Evolutionary conservation across 1,284 basidiomycete genomes (phyloP).

Genomic region (Sanghuangporus sanghuang): DNA sequence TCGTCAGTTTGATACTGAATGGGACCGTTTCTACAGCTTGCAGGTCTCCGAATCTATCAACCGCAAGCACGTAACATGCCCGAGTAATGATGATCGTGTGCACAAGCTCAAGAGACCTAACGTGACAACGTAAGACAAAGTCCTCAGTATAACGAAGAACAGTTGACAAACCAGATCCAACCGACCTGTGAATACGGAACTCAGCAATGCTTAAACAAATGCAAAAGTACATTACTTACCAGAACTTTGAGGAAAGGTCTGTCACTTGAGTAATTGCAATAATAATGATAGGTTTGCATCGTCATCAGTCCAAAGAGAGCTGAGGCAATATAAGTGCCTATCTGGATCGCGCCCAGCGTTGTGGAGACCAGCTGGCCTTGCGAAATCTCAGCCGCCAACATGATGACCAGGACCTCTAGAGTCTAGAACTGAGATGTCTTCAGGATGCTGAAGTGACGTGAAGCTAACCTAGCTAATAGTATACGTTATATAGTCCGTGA

Average conservation of each 20-base stretch:
- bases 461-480: too few relatives aligned
- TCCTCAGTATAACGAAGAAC: neutral
- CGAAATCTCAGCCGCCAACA: too few relatives aligned
- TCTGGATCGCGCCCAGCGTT: neutral
- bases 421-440: too few relatives aligned
- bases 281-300: conserved; percentile 5
- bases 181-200: neutral
- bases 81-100: conserved; percentile 1
- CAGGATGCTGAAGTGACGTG: too few relatives aligned
- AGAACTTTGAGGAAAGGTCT: neutral
- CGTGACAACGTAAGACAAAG: neutral
- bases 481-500: too few relatives aligned
- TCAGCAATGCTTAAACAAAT: neutral
- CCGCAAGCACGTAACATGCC: neutral
- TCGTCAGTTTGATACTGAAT: neutral
- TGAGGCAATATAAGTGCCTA: neutral
- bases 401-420: too few relatives aligned
- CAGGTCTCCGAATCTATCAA: neutral
- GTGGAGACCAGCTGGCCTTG: neutral
- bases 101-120: neutral
- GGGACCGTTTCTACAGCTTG: neutral
- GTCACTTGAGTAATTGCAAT: neutral
- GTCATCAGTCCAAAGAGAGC: neutral
- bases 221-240: neutral
- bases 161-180: neutral